Evolutionary conservation across 176 grass and related monocot species (phyloP).

Genomic region (Sorghum bicolor): DNA sequence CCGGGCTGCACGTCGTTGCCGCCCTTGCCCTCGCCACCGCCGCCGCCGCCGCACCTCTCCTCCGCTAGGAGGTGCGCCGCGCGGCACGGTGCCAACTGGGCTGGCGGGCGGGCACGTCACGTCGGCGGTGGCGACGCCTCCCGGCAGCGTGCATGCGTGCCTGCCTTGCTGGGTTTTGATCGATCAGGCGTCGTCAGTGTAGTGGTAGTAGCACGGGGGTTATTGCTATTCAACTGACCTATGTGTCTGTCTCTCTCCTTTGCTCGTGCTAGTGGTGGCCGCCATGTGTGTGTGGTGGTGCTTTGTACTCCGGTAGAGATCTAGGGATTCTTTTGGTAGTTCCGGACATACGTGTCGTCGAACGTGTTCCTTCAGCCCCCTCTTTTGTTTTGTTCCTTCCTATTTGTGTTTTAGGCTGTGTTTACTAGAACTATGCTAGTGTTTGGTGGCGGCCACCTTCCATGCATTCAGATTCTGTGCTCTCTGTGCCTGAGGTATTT

Average conservation of each 20-base stretch:
- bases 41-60: neutral
- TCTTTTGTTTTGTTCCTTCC: neutral
- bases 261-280: neutral
- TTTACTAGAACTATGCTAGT: neutral
- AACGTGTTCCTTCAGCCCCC: neutral
- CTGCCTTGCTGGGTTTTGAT: slow-evolving; percentile 28
- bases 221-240: neutral
- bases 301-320: neutral
- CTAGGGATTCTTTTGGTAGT: slow-evolving; percentile 43
- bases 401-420: neutral
- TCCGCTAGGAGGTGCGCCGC: neutral
- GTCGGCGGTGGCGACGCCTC: neutral
- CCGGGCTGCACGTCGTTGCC: neutral
- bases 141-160: neutral
- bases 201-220: neutral
- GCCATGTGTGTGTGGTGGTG: neutral
- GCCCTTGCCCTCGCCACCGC: neutral
- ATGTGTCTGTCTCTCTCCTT: neutral
- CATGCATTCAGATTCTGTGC: neutral
- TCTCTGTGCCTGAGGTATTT: neutral
- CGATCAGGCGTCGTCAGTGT: neutral
- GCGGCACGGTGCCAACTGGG: neutral
- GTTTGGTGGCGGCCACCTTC: slow-evolving; percentile 6
- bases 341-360: slow-evolving; percentile 10
- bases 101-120: neutral